Evolutionary conservation across 345 rosid genomes (phyloP), one percentile per base, ranked within the genome.

Genomic region (Punica granatum): DNA sequence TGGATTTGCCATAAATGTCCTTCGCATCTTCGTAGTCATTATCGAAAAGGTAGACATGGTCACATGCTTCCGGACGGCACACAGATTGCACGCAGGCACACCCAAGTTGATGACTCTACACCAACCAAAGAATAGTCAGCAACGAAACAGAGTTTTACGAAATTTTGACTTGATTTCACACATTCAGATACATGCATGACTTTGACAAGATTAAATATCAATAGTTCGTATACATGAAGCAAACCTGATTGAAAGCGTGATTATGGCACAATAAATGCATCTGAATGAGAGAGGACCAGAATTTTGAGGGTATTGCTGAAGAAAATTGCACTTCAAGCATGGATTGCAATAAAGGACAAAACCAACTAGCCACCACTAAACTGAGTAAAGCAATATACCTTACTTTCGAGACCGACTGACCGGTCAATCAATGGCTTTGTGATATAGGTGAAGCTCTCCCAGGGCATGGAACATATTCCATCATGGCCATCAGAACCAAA

Each of bases 21-120:
- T 80, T 90, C 69, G 99, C 97, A 64, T 90, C 97, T 74, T 90
- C 98, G 68, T 88, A 90, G 79, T 95, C 99, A 74, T 78, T 81
- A 71, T 77, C 86, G 31, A 92, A 95, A 72, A 92, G 98, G 85
- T 95, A 92, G n/a, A 90, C 90, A 19, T 90, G 99, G 77, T 86
- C 91, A 80, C 99, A 95, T 49, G 82, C 79, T 76, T 74, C 83
- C 72, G 96, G 86, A 65, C 66, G 70, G 78, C 99, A 95, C 25
- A 75, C 58, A 64, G 90, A 74, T 69, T 82, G 63, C 19, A 79
- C 66, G 77, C 99, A 95, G 66, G 80, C 72, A 77, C 97, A 95
- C 25, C 85, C 84, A 71, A 90, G 76, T 67, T 90, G 89, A 84
- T 84, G 73, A 67, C 82, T 79, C 99, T 92, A 81, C 74, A 73